phyloP scores from a whole-genome alignment of 1,284 basidiomycete genomes.

The Thecaphora frezii region DNA sequence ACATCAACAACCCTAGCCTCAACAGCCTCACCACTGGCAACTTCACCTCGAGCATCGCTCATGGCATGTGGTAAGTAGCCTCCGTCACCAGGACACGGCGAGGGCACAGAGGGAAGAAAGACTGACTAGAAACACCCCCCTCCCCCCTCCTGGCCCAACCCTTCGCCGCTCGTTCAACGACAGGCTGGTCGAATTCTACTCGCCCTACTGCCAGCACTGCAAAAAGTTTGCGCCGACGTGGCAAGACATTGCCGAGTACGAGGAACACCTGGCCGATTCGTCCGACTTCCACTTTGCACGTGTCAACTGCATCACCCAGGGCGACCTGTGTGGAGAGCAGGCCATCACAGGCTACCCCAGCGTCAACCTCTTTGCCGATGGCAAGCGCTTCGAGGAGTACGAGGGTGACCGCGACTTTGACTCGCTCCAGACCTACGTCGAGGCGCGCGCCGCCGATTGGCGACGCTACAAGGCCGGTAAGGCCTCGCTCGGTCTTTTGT shows the following conservation, averaged over 20 bases:
- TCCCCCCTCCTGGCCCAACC: not conserved
- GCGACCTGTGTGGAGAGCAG: constrained; percentile 43
- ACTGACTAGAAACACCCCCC: too few relatives aligned
- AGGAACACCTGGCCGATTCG: constrained; percentile 26
- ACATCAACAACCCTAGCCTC: not conserved
- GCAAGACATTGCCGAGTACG: constrained; percentile 66
- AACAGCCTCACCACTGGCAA: constrained; percentile 15
- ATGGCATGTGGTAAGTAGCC: constrained; percentile 15
- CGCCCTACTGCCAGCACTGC: constrained; percentile 78
- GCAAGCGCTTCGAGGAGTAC: constrained; percentile 25
- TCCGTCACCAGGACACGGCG: not conserved
- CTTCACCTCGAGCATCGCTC: constrained; percentile 16
- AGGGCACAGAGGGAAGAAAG: too few relatives aligned
- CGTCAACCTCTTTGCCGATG: constrained; percentile 43
- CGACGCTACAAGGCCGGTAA: constrained; percentile 3
- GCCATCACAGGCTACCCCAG: constrained; percentile 36
- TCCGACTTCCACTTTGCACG: constrained; percentile 49
- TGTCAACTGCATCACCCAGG: constrained; percentile 49
- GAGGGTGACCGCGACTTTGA: constrained; percentile 21
- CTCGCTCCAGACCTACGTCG: constrained; percentile 19
- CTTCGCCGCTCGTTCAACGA: not conserved
- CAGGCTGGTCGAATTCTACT: constrained; percentile 52
- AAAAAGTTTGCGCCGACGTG: constrained; percentile 77
- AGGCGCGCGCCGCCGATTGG: constrained; percentile 22
- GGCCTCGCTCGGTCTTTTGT: too few relatives aligned